Base-by-base conservation (phyloP, 768 basidiomycete species). In the Hysterangium stoloniferum region DNA sequence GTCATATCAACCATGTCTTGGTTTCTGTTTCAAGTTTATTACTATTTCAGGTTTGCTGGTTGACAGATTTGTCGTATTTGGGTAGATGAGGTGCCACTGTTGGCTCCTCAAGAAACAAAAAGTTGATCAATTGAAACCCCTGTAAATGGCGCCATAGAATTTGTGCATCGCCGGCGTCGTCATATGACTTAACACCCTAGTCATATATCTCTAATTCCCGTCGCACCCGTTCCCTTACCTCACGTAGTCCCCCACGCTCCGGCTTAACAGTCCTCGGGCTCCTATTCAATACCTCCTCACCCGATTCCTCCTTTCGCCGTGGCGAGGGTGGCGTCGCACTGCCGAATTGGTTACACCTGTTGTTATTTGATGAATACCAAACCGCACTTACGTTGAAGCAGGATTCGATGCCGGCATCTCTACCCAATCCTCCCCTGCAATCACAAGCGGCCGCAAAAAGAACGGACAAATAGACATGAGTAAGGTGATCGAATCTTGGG, bases 151-250 rank as follows among this genome's bases (percentile, higher is more conserved):
- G n/a, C n/a, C n/a, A n/a, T n/a, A n/a, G n/a, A n/a, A n/a, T n/a
- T n/a, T n/a, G n/a, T n/a, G n/a, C n/a, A n/a, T n/a, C n/a, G n/a
- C n/a, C n/a, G n/a, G n/a, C n/a, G n/a, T n/a, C n/a, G n/a, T n/a
- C n/a, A n/a, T n/a, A n/a, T n/a, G n/a, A n/a, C n/a, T n/a, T n/a
- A n/a, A n/a, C n/a, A n/a, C 5, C 28, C 28, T 45, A 45, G 11
- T 45, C 44, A 33, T 45, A 31, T 31, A 29, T 19, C 66, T 89
- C 86, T 58, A 90, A 67, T 68, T 90, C 88, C 56, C 74, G 71
- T 58, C 86, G 75, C 60, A 91, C 86, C 59, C 86, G 82, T 65
- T 91, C 88, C 52, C 87, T 70, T 28, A 90, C 87, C 62, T 86
- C 78, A 33, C 88, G 74, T 57, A 91, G 69, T 0, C 87, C 86